Base-by-base conservation (phyloP, 805 yeast genomes). In the Grigorovia humatica region DNA sequence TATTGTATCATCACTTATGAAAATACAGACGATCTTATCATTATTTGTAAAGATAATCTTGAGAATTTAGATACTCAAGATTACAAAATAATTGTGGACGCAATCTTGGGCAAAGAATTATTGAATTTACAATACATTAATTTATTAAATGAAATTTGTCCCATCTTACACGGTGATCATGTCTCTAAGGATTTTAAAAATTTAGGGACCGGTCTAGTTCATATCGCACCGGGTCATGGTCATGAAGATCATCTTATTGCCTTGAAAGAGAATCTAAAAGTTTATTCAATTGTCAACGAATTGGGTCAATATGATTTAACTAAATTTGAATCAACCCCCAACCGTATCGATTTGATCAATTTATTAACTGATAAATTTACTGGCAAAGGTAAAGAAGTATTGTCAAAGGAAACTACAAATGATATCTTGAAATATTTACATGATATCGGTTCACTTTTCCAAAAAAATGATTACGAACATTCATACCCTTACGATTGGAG, bases 401-500 rank as follows among this genome's bases (percentile, higher is more conserved):
- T 89, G 8, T 76, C 58, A 18, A 30, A 74, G 13, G 74, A 74
- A 8, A 90, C 91, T 9, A 77, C 80, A 3, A 57, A 64, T 1
- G 53, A 55, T 9, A 73, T 85, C 47, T 50, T 85, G 8, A 66
- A 66, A 4, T 56, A 73, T 15, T 67, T 88, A 44, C 50, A 67
- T 1, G 67, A 68, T 0, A 53, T 67, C 1, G 66, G 69, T 1
- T 56, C 83, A 76, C 57, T 83, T 1, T 74, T 73, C 54, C 62
- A 74, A n/a, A 57, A 74, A 1, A 73, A 81, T 51, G 68, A 70
- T 41, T 83, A 83, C 62, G 69, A 65, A 11, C 99, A 93, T 68
- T 87, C 91, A 2, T 91, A 91, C 60, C 98, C 99, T 0, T 89
- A 88, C 63, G 99, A 93, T 65, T 93, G 99, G 99, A 78, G 99